These are phyloP conservation scores for Fraxinus quadrangulata DNA, from an alignment of 257 asterid genomes.

Conservation along the genomic window DNA sequence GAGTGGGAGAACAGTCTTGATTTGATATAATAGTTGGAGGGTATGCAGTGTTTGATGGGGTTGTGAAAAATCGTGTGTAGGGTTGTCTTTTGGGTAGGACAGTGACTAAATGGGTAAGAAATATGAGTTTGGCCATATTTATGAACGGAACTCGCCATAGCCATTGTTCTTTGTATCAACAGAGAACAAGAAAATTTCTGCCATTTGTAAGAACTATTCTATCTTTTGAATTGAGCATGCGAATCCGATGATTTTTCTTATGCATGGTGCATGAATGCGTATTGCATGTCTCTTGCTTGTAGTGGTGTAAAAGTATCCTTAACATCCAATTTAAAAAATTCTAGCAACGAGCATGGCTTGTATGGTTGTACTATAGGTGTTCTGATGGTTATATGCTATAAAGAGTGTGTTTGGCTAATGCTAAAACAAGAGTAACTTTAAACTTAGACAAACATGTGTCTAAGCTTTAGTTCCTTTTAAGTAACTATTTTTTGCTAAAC, in stretches of 20 bases:
- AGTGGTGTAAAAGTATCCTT: background rate
- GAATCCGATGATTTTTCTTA: background rate
- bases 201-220: conserved; percentile 2
- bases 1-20: too few relatives aligned
- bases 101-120: background rate
- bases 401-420: too few relatives aligned
- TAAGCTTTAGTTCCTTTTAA: too few relatives aligned
- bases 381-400: too few relatives aligned
- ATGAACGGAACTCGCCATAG: background rate
- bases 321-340: background rate
- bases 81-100: too few relatives aligned
- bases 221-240: conserved; percentile 1
- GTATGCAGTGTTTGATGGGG: too few relatives aligned
- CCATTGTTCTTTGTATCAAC: background rate
- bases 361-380: too few relatives aligned
- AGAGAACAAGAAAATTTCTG: background rate
- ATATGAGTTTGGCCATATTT: background rate
- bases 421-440: too few relatives aligned
- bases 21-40: too few relatives aligned
- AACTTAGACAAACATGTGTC: too few relatives aligned
- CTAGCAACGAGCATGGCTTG: background rate
- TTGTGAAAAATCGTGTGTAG: too few relatives aligned
- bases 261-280: background rate
- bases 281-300: background rate
- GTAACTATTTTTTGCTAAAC: too few relatives aligned